Percentiles rank a stretch among this genome's conserved stretches.
These are phyloP conservation scores for Huntiella abstrusa DNA, from an alignment of 2,329 filamentous ascomycete genomes.

Conservation along the genomic window DNA sequence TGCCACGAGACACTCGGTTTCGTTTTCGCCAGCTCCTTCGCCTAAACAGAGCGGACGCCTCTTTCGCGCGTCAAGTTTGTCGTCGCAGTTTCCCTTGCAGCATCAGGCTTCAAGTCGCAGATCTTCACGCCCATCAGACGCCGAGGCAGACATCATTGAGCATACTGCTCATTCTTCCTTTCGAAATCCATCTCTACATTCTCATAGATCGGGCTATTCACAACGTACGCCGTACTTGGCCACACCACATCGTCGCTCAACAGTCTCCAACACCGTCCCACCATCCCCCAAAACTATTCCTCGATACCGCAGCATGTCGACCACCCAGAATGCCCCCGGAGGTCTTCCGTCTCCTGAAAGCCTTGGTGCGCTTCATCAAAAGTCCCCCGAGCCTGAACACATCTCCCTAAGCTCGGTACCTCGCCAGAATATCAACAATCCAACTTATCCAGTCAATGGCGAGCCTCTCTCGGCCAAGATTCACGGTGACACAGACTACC, in stretches of 20 bases:
- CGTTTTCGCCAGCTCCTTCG: too few relatives aligned
- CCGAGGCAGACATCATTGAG: too few relatives aligned
- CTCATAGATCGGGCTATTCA: too few relatives aligned
- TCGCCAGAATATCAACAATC: not conserved
- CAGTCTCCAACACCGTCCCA: not conserved
- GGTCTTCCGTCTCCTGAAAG: constrained; percentile 2
- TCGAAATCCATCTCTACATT: too few relatives aligned
- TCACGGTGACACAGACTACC: not conserved
- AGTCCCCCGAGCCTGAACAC: constrained; percentile 1
- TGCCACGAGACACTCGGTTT: too few relatives aligned
- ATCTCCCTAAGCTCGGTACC: not conserved
- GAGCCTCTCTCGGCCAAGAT: not conserved
- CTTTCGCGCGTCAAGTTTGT: too few relatives aligned
- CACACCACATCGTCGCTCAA: not conserved
- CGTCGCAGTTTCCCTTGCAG: too few relatives aligned
- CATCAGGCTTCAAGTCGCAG: too few relatives aligned
- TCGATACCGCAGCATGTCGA: not conserved
- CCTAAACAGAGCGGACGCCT: too few relatives aligned
- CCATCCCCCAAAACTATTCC: not conserved
- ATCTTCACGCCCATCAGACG: too few relatives aligned
- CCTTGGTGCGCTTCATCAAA: not conserved
- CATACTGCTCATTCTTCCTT: too few relatives aligned
- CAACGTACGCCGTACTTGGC: too few relatives aligned
- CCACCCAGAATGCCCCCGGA: not conserved
- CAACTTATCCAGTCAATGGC: not conserved